Percentiles rank a stretch among this genome's conserved stretches.
These are phyloP conservation scores for Paraphoma chrysanthemicola DNA, from an alignment of 2,329 filamentous ascomycete species.

Conservation along the genomic window DNA sequence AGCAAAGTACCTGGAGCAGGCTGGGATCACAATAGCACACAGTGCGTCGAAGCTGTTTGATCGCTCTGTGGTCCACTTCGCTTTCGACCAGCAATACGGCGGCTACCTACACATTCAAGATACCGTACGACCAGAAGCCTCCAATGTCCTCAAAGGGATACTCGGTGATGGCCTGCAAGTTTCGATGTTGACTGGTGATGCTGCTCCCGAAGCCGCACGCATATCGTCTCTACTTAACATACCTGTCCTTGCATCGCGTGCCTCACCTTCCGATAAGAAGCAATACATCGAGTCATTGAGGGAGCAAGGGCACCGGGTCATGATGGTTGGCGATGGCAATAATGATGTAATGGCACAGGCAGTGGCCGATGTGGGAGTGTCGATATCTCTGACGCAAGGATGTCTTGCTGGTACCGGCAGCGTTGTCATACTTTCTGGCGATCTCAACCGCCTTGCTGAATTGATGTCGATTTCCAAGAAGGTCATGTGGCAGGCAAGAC, in stretches of 20 bases:
- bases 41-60: background rate
- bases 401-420: slow-evolving; percentile 7
- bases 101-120: background rate
- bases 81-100: background rate
- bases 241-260: slow-evolving; percentile 6
- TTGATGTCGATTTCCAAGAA: slow-evolving; percentile 5
- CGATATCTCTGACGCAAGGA: slow-evolving; percentile 9
- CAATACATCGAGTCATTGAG: slow-evolving; percentile 5
- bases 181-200: slow-evolving; percentile 12
- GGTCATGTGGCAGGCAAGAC: slow-evolving; percentile 4
- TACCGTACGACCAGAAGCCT: background rate
- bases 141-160: background rate
- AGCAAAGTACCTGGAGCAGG: background rate
- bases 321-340: slow-evolving; percentile 12
- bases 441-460: background rate
- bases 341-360: slow-evolving; percentile 10
- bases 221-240: slow-evolving; percentile 7
- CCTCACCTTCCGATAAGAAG: slow-evolving; percentile 10
- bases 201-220: slow-evolving; percentile 3
- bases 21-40: background rate
- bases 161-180: background rate
- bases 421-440: slow-evolving; percentile 7
- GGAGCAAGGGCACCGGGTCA: slow-evolving; percentile 4
- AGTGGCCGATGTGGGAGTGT: slow-evolving; percentile 9
- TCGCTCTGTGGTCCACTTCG: background rate